Evolutionary conservation across 2,329 filamentous ascomycete genomes (phyloP).

Genomic region (Plenodomus lindquistii): DNA sequence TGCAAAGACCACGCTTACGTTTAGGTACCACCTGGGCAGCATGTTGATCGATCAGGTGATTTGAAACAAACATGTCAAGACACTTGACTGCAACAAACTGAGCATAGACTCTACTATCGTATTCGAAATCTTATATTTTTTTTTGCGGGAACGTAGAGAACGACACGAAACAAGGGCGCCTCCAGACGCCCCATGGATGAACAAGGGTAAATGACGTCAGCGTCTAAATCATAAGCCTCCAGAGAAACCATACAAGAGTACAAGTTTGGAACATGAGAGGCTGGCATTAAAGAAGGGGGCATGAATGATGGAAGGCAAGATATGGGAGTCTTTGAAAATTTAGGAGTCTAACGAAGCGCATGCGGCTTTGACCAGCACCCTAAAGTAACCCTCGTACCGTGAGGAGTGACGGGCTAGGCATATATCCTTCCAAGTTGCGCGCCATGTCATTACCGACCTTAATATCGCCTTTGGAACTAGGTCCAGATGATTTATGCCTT

Average conservation of each 20-base stretch:
- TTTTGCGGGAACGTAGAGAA: background rate
- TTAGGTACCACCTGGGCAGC: too few relatives aligned
- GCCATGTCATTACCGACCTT: conserved; percentile 35
- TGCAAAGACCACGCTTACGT: too few relatives aligned
- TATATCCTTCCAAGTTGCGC: conserved; percentile 36
- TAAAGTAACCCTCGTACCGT: conserved; percentile 37
- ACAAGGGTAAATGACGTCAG: background rate
- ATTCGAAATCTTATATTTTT: background rate
- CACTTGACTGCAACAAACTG: background rate
- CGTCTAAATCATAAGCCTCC: conserved; percentile 13
- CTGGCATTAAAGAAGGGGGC: conserved; percentile 6
- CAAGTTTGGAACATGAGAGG: conserved; percentile 1
- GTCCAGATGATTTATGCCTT: conserved; percentile 55
- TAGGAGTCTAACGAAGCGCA: conserved; percentile 43
- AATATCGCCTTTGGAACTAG: conserved; percentile 37
- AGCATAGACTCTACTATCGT: background rate
- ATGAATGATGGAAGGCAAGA: conserved; percentile 10
- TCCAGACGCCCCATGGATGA: background rate
- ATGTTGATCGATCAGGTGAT: too few relatives aligned
- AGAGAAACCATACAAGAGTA: conserved; percentile 18
- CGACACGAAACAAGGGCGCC: background rate
- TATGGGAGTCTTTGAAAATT: conserved; percentile 44
- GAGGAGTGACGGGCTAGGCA: conserved; percentile 34
- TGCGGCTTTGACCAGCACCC: conserved; percentile 34
- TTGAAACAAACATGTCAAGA: background rate